These are phyloP conservation scores for Erythrophleum fordii DNA, from an alignment of 306 rosid genomes.

Conservation along the genomic window DNA sequence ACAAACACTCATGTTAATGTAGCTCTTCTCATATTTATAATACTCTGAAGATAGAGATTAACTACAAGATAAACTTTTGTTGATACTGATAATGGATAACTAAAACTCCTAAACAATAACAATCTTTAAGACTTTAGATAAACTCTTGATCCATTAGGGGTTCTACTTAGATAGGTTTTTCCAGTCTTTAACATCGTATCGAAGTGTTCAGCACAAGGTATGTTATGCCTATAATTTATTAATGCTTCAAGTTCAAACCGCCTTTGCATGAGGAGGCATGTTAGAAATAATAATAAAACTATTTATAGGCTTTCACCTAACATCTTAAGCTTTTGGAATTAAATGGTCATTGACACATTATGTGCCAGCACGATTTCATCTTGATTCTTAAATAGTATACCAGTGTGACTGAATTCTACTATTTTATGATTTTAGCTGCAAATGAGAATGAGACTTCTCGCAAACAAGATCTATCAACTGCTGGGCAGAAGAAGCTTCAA, in stretches of 20 bases:
- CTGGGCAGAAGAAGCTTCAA: constrained; percentile 93
- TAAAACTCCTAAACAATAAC: background rate
- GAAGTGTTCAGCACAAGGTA: background rate
- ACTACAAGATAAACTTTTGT: background rate
- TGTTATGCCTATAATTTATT: background rate
- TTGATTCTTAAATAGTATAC: constrained; percentile 28
- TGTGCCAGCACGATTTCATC: background rate
- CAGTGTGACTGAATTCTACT: constrained; percentile 18
- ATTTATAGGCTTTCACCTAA: background rate
- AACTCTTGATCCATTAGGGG: background rate
- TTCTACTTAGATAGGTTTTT: background rate
- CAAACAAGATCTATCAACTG: constrained; percentile 68
- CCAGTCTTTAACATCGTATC: background rate
- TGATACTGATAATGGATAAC: background rate
- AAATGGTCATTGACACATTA: background rate
- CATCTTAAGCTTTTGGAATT: background rate
- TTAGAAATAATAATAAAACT: background rate
- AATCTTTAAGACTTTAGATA: background rate
- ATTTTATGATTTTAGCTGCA: constrained; percentile 48
- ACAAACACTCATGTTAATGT: background rate
- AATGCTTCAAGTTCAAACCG: background rate
- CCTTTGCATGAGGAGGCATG: background rate
- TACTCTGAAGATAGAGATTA: background rate
- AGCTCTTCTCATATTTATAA: background rate
- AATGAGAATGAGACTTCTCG: constrained; percentile 78